Evolutionary conservation across 23 red algal genomes (phyloP).

Genomic region (Chondrus crispus): DNA sequence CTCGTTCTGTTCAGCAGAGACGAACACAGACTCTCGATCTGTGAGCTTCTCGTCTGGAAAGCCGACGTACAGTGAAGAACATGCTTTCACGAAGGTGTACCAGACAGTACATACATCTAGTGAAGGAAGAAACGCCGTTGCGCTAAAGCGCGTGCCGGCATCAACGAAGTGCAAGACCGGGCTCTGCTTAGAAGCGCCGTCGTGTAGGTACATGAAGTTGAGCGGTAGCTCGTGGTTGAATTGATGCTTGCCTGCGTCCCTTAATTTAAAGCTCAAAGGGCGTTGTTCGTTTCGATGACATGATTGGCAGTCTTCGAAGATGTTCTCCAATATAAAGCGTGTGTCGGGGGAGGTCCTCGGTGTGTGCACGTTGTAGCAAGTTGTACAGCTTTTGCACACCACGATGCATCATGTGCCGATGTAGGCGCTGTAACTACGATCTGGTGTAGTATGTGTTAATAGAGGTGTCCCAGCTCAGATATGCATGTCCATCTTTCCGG

Average conservation of each 20-base stretch:
- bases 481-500: too few species aligned
- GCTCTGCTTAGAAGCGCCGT: too few species aligned
- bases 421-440: too few species aligned
- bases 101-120: not conserved
- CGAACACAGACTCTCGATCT: not conserved
- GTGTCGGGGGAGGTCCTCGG: not conserved
- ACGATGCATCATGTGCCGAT: too few species aligned
- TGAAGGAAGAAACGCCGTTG: not conserved
- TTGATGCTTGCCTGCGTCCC: not conserved
- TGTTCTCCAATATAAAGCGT: not conserved
- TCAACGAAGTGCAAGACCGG: not conserved
- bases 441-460: too few species aligned
- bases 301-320: not conserved
- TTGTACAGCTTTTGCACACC: not conserved
- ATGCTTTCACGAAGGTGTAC: not conserved
- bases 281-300: not conserved
- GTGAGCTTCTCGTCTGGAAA: not conserved
- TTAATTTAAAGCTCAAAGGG: not conserved
- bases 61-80: not conserved
- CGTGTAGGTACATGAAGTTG: not conserved
- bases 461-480: too few species aligned
- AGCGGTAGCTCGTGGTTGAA: not conserved
- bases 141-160: not conserved
- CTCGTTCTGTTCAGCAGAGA: not conserved
- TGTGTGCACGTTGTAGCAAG: not conserved